Conservation (phyloP, 371 early-diverging fungal genomes). For the Mucor circinelloides region DNA sequence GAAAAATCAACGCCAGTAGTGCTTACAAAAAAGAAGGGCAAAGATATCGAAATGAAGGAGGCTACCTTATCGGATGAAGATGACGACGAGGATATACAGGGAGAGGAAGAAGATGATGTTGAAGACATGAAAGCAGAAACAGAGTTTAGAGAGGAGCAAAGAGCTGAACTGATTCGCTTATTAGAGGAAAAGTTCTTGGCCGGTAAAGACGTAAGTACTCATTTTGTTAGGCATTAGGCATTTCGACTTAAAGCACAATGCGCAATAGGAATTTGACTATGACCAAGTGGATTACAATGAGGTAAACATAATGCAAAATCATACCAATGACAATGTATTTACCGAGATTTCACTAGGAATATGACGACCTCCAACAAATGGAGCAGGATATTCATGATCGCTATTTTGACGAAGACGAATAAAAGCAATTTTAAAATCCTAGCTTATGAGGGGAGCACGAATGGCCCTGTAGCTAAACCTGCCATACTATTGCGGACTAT, state of each 20-base stretch:
- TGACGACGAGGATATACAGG: background rate
- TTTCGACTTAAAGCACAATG: conserved; percentile 13
- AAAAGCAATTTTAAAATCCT: too few relatives aligned
- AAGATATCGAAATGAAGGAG: conserved; percentile 17
- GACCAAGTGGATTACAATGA: conserved; percentile 45
- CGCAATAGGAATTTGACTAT: conserved; percentile 38
- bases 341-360: conserved; percentile 3
- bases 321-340: background rate
- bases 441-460: too few relatives aligned
- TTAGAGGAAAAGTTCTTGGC: conserved; percentile 51
- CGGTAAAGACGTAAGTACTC: conserved; percentile 49
- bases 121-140: conserved; percentile 5
- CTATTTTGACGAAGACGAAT: conserved; percentile 51
- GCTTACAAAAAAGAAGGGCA: conserved; percentile 5
- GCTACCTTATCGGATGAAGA: background rate
- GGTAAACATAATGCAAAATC: conserved; percentile 10
- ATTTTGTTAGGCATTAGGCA: background rate
- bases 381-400: conserved; percentile 49
- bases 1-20: conserved; percentile 18
- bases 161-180: conserved; percentile 42
- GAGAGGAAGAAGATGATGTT: background rate
- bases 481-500: too few relatives aligned
- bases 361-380: conserved; percentile 36
- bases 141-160: conserved; percentile 34
- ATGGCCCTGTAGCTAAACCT: too few relatives aligned